Conservation (phyloP, 2,329 filamentous ascomycete species). For the Talaromyces sp. region DNA sequence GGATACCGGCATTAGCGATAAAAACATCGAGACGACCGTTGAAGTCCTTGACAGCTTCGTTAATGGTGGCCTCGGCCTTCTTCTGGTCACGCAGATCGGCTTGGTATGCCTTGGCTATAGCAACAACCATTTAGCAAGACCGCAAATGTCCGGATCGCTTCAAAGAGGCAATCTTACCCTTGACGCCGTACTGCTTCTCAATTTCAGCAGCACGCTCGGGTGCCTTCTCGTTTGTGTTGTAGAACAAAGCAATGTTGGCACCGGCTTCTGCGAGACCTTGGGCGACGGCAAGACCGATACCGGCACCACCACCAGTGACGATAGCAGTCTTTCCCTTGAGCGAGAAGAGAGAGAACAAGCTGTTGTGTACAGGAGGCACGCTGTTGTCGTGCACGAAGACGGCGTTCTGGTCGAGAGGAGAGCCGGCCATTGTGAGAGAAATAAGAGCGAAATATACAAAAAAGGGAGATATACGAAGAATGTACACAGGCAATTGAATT, state of each 20-base stretch:
- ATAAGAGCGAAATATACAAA: conserved; percentile 2
- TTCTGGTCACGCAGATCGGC: conserved; percentile 47
- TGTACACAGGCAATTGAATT: background rate
- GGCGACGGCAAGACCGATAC: conserved; percentile 66
- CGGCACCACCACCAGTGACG: conserved; percentile 67
- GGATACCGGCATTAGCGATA: conserved; percentile 74
- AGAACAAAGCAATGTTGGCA: conserved; percentile 71
- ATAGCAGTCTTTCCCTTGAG: conserved; percentile 69
- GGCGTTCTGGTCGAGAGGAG: conserved; percentile 40
- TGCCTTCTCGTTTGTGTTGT: conserved; percentile 67
- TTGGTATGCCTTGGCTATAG: conserved; percentile 50
- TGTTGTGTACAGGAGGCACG: conserved; percentile 42
- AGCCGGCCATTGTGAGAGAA: conserved; percentile 34
- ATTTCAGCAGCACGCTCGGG: conserved; percentile 62
- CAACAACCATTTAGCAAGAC: conserved; percentile 13
- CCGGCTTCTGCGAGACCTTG: conserved; percentile 67
- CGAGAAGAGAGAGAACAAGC: conserved; percentile 66
- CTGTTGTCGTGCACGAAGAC: conserved; percentile 60
- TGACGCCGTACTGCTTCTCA: conserved; percentile 64
- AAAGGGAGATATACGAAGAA: background rate
- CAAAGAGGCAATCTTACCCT: conserved; percentile 51
- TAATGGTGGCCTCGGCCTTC: conserved; percentile 43
- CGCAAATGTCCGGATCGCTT: background rate
- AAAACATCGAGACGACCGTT: conserved; percentile 74
- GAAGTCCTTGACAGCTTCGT: conserved; percentile 58